Evolutionary conservation across 2,329 filamentous ascomycete genomes (phyloP), one percentile per base, ranked within the genome.

Genomic region (Aspergillus aculeatinus): DNA sequence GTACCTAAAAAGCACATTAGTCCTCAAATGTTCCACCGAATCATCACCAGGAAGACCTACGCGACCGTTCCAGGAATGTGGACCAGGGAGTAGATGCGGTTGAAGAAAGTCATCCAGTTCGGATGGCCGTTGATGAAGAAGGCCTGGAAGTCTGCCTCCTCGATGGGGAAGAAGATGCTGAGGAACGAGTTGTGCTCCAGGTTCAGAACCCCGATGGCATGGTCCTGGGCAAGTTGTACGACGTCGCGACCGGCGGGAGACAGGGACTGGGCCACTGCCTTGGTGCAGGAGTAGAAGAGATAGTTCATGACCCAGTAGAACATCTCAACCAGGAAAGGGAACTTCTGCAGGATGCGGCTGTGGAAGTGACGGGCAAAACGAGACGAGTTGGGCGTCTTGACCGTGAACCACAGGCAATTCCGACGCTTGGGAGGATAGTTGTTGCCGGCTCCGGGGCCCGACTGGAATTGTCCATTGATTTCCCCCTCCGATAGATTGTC

Each of bases 221-320:
- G 79, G 29, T 71, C 68, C 67, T 81, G 77, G 4, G 80, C 80
- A 10, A 79, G 74, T 54, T 81, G 75, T 69, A 80, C 80, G 19
- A 83, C 76, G 16, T 73, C 73, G 42, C 79, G 78, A 49, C 81
- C 80, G 39, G 82, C 82, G 59, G 68, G 68, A 12, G 84, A 85
- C 57, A 83, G 75, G 51, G 73, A 72, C 59, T 82, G 79, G 2
- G 83, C 81, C 6, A 82, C 71, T 16, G 81, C 76, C 16, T 83
- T 81, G 7, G 85, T 87, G 72, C 86, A 77, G 42, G 82, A 80
- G 75, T 89, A 89, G 70, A 88, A 86, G 50, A 82, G 78, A 64
- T 87, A 84, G 68, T 87, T 89, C 66, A 89, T 80, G 48, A 83
- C 80, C 87, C 87, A 90, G 76, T 90, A 90, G 72, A 89, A 89